These are phyloP conservation scores for Cucumis cinereus DNA, from an alignment of 306 rosid species.

Conservation along the genomic window DNA sequence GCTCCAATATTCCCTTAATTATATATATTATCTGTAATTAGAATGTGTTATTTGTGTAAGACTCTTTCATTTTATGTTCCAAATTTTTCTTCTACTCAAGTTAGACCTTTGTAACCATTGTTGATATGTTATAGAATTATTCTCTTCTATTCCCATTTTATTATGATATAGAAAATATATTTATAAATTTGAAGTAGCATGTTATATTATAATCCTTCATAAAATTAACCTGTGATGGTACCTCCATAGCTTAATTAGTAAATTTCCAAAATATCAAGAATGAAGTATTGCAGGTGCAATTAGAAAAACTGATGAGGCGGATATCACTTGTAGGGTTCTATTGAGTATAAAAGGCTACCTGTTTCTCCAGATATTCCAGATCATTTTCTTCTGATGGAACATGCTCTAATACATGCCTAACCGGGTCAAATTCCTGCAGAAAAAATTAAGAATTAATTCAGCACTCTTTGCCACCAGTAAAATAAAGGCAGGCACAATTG, in stretches of 20 bases:
- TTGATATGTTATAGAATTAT: too few species aligned
- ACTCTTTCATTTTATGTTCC: too few species aligned
- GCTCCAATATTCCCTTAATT: too few species aligned
- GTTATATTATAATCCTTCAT: neutral
- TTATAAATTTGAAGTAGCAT: neutral
- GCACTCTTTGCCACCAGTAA: neutral
- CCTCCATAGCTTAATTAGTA: neutral
- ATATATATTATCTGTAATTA: too few species aligned
- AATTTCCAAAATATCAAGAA: neutral
- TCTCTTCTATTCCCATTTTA: too few species aligned
- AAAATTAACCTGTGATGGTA: neutral
- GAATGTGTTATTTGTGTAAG: too few species aligned
- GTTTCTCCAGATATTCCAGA: constrained; percentile 66
- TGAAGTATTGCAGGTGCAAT: neutral
- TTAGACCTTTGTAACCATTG: too few species aligned
- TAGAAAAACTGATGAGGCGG: neutral
- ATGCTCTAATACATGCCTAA: constrained; percentile 67
- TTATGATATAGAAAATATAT: too few species aligned
- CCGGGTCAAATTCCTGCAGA: constrained; percentile 84
- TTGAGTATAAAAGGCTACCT: constrained; percentile 38
- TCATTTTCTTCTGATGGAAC: constrained; percentile 63
- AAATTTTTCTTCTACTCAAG: too few species aligned
- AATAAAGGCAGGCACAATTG: neutral
- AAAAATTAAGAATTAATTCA: neutral
- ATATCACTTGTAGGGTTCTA: neutral